Conservation (phyloP, 495 filamentous ascomycete genomes). For the Neurospora africana region DNA sequence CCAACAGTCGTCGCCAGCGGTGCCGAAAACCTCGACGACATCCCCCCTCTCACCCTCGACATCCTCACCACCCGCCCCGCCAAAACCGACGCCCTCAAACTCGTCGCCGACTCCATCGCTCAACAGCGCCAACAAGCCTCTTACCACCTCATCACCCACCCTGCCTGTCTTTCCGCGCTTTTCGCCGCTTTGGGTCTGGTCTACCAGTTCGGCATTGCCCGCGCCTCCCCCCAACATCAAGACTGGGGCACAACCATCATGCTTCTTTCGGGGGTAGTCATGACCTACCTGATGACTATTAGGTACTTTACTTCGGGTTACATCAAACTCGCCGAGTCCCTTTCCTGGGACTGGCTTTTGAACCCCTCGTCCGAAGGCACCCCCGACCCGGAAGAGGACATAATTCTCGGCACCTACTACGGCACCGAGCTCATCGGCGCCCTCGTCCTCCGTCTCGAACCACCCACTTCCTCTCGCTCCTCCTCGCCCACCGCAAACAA, state of each 20-base stretch:
- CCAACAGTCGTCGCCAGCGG: conserved; percentile 7
- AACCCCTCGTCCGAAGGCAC: not conserved
- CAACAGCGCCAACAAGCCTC: conserved; percentile 36
- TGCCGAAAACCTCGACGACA: conserved; percentile 18
- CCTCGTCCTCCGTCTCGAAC: conserved; percentile 33
- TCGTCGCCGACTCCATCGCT: conserved; percentile 36
- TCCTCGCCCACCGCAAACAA: not conserved
- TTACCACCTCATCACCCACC: conserved; percentile 28
- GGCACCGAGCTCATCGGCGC: conserved; percentile 32
- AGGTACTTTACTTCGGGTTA: conserved; percentile 32
- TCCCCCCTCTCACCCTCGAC: conserved; percentile 31
- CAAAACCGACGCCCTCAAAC: conserved; percentile 31
- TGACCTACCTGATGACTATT: conserved; percentile 31
- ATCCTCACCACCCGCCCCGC: conserved; percentile 23
- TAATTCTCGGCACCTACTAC: conserved; percentile 31
- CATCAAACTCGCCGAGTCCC: conserved; percentile 26
- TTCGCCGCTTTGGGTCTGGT: conserved; percentile 15
- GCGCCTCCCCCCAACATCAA: conserved; percentile 2
- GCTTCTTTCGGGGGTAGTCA: conserved; percentile 24
- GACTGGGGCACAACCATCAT: conserved; percentile 28
- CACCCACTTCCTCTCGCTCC: not conserved
- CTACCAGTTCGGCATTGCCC: conserved; percentile 26
- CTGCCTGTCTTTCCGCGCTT: conserved; percentile 24
- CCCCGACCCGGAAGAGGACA: conserved; percentile 20
- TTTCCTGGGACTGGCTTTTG: conserved; percentile 30